Evolutionary conservation across 2,329 filamentous ascomycete genomes (phyloP).

Genomic region (Trichoderma pleuroti): DNA sequence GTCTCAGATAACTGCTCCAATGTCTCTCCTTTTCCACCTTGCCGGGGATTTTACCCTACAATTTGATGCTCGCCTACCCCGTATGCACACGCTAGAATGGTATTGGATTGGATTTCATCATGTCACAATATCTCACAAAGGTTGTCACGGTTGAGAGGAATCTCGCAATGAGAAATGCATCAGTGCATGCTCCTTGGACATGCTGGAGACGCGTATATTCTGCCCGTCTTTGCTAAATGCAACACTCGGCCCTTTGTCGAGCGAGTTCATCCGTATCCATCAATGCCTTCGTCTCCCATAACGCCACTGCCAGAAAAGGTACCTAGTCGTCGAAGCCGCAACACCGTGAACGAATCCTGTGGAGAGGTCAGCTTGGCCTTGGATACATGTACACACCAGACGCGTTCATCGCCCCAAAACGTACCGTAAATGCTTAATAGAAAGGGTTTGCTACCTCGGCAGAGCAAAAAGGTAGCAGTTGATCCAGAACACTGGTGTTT

Average conservation of each 20-base stretch:
- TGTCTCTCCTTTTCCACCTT: neutral
- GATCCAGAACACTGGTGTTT: neutral
- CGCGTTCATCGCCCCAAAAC: neutral
- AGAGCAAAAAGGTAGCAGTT: neutral
- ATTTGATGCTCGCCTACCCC: too few relatives aligned
- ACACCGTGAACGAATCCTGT: neutral
- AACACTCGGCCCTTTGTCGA: neutral
- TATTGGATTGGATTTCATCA: neutral
- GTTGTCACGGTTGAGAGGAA: neutral
- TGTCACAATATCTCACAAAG: neutral
- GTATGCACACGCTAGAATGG: neutral
- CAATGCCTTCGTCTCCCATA: neutral
- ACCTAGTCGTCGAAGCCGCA: neutral
- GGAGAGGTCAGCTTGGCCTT: neutral
- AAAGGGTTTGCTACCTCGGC: neutral
- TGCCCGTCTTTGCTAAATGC: neutral
- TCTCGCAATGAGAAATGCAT: neutral
- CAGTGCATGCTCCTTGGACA: neutral
- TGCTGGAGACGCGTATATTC: neutral
- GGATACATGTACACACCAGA: too few relatives aligned
- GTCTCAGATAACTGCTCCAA: neutral
- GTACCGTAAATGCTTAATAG: neutral
- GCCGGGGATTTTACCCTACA: neutral
- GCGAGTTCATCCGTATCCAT: neutral
- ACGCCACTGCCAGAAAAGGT: neutral